Evolutionary conservation across 306 rosid species (phyloP), one percentile per base, ranked within the genome.

Genomic region (Comarum palustre): DNA sequence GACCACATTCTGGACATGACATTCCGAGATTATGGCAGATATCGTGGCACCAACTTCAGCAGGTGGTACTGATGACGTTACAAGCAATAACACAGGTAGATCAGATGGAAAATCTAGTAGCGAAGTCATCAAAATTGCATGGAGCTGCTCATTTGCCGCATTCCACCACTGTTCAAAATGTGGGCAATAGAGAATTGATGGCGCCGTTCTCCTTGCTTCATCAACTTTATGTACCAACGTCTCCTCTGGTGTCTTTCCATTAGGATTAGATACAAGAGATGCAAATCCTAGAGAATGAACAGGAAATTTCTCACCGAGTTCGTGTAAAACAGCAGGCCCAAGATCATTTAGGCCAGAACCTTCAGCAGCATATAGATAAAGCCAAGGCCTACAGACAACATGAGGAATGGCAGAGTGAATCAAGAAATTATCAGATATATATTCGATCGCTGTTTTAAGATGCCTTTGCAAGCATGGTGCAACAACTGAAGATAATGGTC

Each of bases 341-440:
- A 93, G 87, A 86, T 93, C 96, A 83, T 93, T 97, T 96, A 89
- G 88, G 76, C 98, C 98, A 77, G 88, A 88, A 74, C 93, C 97
- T 79, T 93, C 96, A 82, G 84, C 85, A 77, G 97, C 97, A 80
- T 85, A 89, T 59, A 93, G 86, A 72, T 89, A 83, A 85, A 93
- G 92, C 71, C 97, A 85, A 41, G 98, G 97, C 78, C 98, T 86
- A 76, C 87, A 89, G 51, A 93, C 98, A 68, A 90, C 8, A 39
- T 0, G 94, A 75, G 97, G 93, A 82, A 90, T 90, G 59, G 96
- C 90, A 73, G 97, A 90, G 42, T 96, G 97, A 47, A 83, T 87
- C 11, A 92, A 87, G 68, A 91, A 94, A 78, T 86, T 84, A 79
- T 91, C 95, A 60, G 87, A 85, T 86, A 94, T 74, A 22, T 78